Conservation (phyloP, 345 rosid species). For the Psidium guajava region DNA sequence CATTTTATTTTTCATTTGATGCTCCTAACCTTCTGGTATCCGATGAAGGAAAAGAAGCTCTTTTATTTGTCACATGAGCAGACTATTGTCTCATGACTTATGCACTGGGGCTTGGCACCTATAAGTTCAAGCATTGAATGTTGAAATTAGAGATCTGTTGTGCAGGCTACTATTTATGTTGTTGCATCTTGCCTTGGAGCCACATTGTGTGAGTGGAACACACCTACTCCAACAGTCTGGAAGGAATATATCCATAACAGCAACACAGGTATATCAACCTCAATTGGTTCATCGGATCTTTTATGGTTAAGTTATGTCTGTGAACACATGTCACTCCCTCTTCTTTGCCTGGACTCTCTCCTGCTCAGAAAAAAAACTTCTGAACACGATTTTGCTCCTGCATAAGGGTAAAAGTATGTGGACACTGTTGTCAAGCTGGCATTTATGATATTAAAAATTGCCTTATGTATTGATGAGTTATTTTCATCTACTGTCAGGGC, state of each 20-base stretch:
- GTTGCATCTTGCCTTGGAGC: slow-evolving; percentile 74
- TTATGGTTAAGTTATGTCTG: neutral
- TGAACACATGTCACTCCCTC: neutral
- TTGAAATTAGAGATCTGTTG: neutral
- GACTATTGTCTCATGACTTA: neutral
- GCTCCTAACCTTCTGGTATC: neutral
- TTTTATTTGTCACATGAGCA: neutral
- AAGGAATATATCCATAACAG: slow-evolving; percentile 68
- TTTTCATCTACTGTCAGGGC: slow-evolving; percentile 34
- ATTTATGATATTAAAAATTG: neutral
- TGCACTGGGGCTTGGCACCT: neutral
- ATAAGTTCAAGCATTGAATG: neutral
- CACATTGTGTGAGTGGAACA: slow-evolving; percentile 70
- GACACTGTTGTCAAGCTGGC: neutral
- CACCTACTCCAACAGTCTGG: slow-evolving; percentile 96
- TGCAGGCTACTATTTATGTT: slow-evolving; percentile 54
- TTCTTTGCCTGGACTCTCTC: neutral
- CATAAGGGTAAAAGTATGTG: neutral
- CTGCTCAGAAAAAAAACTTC: neutral
- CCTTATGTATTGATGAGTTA: neutral
- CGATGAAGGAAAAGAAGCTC: neutral
- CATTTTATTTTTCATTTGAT: neutral
- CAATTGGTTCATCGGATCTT: neutral
- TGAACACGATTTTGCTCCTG: neutral
- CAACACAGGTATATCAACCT: slow-evolving; percentile 36